Evolutionary conservation across 2,329 filamentous ascomycete genomes (phyloP).

Genomic region (Xylariales sp.): DNA sequence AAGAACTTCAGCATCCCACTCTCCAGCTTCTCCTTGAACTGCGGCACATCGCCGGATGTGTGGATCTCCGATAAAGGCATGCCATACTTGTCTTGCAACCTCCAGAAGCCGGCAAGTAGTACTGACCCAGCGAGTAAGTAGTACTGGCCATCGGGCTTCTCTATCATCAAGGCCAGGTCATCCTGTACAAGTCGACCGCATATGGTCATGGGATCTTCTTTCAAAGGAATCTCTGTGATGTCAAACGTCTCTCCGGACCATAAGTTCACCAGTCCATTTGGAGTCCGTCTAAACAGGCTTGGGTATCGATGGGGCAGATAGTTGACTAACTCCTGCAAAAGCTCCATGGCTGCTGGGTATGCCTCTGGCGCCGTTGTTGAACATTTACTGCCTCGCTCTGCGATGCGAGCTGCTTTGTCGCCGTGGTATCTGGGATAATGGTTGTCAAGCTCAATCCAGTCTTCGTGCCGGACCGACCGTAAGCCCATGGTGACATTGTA

Average conservation of each 20-base stretch:
- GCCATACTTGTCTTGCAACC: conserved; percentile 72
- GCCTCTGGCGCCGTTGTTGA: conserved; percentile 65
- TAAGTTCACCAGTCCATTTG: conserved; percentile 63
- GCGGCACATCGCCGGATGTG: conserved; percentile 63
- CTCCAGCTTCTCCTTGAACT: conserved; percentile 29
- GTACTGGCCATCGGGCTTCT: conserved; percentile 70
- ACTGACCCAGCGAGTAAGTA: conserved; percentile 74
- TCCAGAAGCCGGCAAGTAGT: conserved; percentile 78
- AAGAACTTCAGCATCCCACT: conserved; percentile 56
- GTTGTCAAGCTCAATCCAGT: conserved; percentile 85
- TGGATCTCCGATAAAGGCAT: conserved; percentile 79
- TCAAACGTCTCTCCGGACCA: conserved; percentile 70
- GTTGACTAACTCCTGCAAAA: conserved; percentile 65
- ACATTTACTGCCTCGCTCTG: conserved; percentile 62
- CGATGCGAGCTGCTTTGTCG: conserved; percentile 65
- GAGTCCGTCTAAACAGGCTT: conserved; percentile 58
- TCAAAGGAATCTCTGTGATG: conserved; percentile 56
- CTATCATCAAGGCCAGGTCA: conserved; percentile 80
- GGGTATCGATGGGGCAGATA: conserved; percentile 77
- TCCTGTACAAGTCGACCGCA: conserved; percentile 72
- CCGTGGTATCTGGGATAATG: conserved; percentile 69
- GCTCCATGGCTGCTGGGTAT: conserved; percentile 66
- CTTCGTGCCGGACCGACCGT: conserved; percentile 61
- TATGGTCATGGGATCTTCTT: conserved; percentile 75
- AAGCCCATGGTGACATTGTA: conserved; percentile 77